Base-by-base conservation (phyloP, 495 filamentous ascomycete species). In the Lentithecium fluviatile region DNA sequence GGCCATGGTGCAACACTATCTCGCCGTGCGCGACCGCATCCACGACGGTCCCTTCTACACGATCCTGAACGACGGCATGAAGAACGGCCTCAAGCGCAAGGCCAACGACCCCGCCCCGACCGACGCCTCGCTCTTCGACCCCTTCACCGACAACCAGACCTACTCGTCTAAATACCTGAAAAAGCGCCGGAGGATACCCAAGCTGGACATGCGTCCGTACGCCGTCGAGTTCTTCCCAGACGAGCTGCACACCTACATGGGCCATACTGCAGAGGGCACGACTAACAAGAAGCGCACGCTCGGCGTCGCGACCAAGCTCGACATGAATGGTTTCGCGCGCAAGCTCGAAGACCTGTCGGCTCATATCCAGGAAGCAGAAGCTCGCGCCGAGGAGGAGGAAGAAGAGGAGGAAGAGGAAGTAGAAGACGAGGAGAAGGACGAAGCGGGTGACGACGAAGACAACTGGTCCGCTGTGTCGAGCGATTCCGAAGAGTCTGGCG, bases 11-110 rank as follows among this genome's bases (percentile, higher is more conserved):
- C 71, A 80, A 32, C 66, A 70, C 42, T 80, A 80, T 64, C 77
- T 79, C 5, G 52, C 62, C 1, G 69, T 84, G 2, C 81, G 83
- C 42, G 78, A 80, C 46, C 72, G 70, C 26, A 77, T 80, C 58
- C 82, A 82, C 56, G 80, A 83, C 23, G 81, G 82, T 0, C 81
- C 83, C 1, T 76, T 78, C 51, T 86, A 84, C 71, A 82, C 81
- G 0, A 75, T 83, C 7, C 73, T 85, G 0, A 76, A 79, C 55
- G 74, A 76, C 17, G 62, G 62, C 47, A 65, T 54, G 52, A 61
- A 51, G 29, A 53, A 15, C 15, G 64, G 64, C 38, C 20, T 58
- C 3, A 75, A 76, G 55, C 75, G 73, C 40, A 74, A 69, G 17
- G 68, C 67, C 19, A 49, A 60, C 51, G 51, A 19, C 68, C 74